These are phyloP conservation scores for Blastobotrys raffinosifermentans DNA, from an alignment of 1,139 yeast species.

Conservation along the genomic window DNA sequence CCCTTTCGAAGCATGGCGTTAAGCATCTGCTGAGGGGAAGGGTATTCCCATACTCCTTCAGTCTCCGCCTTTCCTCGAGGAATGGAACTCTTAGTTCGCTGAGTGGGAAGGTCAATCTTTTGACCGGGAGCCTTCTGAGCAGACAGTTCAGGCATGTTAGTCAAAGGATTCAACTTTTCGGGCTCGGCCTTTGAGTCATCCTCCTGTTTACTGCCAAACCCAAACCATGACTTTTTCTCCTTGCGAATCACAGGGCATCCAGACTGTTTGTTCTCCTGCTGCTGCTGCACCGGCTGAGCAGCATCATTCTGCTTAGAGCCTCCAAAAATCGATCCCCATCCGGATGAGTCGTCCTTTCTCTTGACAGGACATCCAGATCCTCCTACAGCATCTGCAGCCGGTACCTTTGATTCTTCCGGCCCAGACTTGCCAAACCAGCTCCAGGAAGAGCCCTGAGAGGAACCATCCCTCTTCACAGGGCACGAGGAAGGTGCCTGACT, in stretches of 20 bases:
- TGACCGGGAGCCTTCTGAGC: slow-evolving; percentile 79
- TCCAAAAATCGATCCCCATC: too few relatives aligned
- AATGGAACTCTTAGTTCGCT: slow-evolving; percentile 75
- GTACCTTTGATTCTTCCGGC: too few relatives aligned
- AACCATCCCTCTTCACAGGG: neutral
- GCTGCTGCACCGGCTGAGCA: too few relatives aligned
- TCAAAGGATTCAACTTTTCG: slow-evolving; percentile 54
- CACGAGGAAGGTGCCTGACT: neutral
- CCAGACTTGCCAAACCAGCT: too few relatives aligned
- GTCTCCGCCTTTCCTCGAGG: slow-evolving; percentile 70
- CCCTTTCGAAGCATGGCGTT: slow-evolving; percentile 96
- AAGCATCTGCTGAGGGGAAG: slow-evolving; percentile 98
- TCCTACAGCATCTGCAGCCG: too few relatives aligned
- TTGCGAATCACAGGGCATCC: slow-evolving; percentile 18
- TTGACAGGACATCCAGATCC: neutral
- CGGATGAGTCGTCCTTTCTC: neutral
- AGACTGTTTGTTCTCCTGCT: slow-evolving; percentile 4
- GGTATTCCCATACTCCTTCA: slow-evolving; percentile 92
- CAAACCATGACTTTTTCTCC: slow-evolving; percentile 7
- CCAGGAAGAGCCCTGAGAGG: slow-evolving; percentile 1
- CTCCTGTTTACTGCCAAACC: slow-evolving; percentile 8
- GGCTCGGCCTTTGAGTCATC: slow-evolving; percentile 5
- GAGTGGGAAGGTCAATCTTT: slow-evolving; percentile 67
- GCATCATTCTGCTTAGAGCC: too few relatives aligned
- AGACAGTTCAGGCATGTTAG: slow-evolving; percentile 79